These are phyloP conservation scores for Trichoderma citrinoviride DNA, from an alignment of 2,329 filamentous ascomycete genomes.

Conservation along the genomic window DNA sequence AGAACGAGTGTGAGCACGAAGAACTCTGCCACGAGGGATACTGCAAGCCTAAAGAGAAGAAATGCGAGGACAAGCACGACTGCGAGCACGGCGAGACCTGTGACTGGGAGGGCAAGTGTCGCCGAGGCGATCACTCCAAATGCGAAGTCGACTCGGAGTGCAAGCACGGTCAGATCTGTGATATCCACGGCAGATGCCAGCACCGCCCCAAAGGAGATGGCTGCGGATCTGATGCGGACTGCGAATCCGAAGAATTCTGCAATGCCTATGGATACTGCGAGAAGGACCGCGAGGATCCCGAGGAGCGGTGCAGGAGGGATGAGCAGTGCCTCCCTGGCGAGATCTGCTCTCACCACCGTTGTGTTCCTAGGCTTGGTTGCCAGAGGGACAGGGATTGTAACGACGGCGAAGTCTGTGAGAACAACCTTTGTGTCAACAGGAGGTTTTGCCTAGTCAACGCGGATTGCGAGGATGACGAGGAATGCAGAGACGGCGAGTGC, in stretches of 20 bases:
- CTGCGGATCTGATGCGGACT: not conserved
- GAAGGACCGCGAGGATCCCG: not conserved
- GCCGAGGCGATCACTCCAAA: not conserved
- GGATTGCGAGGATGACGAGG: not conserved
- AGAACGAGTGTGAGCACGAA: not conserved
- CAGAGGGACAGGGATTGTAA: not conserved
- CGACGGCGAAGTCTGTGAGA: not conserved
- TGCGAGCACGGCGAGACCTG: constrained; percentile 8
- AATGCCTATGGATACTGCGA: constrained; percentile 10
- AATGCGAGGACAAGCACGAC: not conserved
- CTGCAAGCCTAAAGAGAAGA: constrained; percentile 9
- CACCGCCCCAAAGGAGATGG: not conserved
- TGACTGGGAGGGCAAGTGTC: constrained; percentile 3
- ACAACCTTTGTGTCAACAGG: not conserved
- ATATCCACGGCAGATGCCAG: constrained; percentile 7
- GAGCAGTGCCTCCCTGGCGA: not conserved
- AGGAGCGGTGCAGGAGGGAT: not conserved
- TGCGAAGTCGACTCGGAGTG: constrained; percentile 3
- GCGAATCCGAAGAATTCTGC: constrained; percentile 1
- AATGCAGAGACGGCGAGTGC: not conserved
- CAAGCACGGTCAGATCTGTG: not conserved
- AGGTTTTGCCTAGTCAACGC: not conserved
- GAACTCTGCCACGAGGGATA: not conserved
- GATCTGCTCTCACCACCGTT: not conserved
- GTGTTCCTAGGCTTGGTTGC: not conserved